Percentiles rank a stretch among this genome's conserved stretches.
These are phyloP conservation scores for Fusarium virguliforme DNA, from an alignment of 2,329 filamentous ascomycete species.

Conservation along the genomic window DNA sequence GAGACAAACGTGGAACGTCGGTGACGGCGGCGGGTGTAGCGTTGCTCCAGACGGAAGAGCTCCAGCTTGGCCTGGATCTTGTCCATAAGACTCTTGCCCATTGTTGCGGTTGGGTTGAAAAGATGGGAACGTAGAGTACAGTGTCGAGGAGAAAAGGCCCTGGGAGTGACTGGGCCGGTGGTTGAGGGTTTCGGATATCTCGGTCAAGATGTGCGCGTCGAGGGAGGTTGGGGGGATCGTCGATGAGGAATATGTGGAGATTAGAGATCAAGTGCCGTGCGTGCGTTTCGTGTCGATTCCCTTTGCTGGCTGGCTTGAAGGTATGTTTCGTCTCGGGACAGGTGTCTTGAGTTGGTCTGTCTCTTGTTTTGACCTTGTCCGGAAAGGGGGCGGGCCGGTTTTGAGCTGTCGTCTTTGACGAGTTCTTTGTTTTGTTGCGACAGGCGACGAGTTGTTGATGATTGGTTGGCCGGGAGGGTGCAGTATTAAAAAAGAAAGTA, in stretches of 20 bases:
- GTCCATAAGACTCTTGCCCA: slow-evolving; percentile 70
- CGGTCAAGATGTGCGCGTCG: slow-evolving; percentile 36
- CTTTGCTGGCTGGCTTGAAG: slow-evolving; percentile 13
- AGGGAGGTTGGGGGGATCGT: slow-evolving; percentile 34
- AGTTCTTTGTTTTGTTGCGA: slow-evolving; percentile 19
- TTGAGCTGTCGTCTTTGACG: slow-evolving; percentile 10
- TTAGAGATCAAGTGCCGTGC: slow-evolving; percentile 36
- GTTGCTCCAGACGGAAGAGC: slow-evolving; percentile 94
- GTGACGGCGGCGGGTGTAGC: slow-evolving; percentile 89
- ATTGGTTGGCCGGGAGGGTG: slow-evolving; percentile 16
- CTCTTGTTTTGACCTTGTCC: slow-evolving; percentile 33
- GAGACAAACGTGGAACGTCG: slow-evolving; percentile 92
- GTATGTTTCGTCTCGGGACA: slow-evolving; percentile 36
- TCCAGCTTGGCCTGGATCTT: slow-evolving; percentile 81
- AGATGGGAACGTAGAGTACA: slow-evolving; percentile 11
- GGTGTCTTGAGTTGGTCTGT: slow-evolving; percentile 14
- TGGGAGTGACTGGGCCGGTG: slow-evolving; percentile 15
- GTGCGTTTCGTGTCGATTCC: slow-evolving; percentile 16
- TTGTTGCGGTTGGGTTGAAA: slow-evolving; percentile 51
- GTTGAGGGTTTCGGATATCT: slow-evolving; percentile 28
- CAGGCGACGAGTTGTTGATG: slow-evolving; percentile 16
- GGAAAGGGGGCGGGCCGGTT: slow-evolving; percentile 39
- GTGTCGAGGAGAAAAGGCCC: slow-evolving; percentile 12
- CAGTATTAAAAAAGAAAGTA: slow-evolving; percentile 48
- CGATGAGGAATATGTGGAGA: slow-evolving; percentile 40